Evolutionary conservation across 257 asterid genomes (phyloP), one percentile per base, ranked within the genome.

Genomic region (Capsicum rhomboideum): DNA sequence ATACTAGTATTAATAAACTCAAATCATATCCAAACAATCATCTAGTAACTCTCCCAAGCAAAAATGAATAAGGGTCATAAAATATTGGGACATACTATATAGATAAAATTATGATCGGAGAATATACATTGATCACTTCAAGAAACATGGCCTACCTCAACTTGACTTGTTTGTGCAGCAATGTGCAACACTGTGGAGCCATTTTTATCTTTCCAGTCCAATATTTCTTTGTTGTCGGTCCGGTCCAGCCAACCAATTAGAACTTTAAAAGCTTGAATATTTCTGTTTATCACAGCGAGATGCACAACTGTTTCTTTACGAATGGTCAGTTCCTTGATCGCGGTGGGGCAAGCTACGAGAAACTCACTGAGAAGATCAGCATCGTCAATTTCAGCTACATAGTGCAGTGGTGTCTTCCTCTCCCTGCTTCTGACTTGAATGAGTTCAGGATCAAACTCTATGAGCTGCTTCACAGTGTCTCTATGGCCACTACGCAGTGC

Each of bases 131-230:
- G 40, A 34, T 34, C 40, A 34, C 40, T 34, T 34, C 40, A 34
- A 34, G 28, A 58, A 66, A 66, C 74, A 66, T 13, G 37, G 20
- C 42, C 59, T 37, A 54, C 86, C 89, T 86, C 79, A 12, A 58
- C 34, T 44, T 80, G 78, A 34, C 77, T 54, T 29, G 72, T 49
- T 54, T 61, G 23, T 59, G 72, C 88, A 55, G 86, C 88, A 55
- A 86, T 77, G 28, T 86, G 86, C 80, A 80, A 50, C 23, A 54
- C 83, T 12, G 80, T 80, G 79, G 40, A 71, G 23, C 85, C 86
- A 13, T 34, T 5, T n/a, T 59, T 84, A 63, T 86, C 81, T 42
- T 80, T 20, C 85, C 75, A 49, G 16, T 80, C 44, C 77, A 80
- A 67, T n/a, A 84, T 37, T 0, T 26, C 42, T 23, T 31, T 46